A percentile compares a stretch with the other conserved stretches of the same genome.
phyloP scores from a whole-genome alignment of 2,329 filamentous ascomycete species.

The Alternaria dauci region DNA sequence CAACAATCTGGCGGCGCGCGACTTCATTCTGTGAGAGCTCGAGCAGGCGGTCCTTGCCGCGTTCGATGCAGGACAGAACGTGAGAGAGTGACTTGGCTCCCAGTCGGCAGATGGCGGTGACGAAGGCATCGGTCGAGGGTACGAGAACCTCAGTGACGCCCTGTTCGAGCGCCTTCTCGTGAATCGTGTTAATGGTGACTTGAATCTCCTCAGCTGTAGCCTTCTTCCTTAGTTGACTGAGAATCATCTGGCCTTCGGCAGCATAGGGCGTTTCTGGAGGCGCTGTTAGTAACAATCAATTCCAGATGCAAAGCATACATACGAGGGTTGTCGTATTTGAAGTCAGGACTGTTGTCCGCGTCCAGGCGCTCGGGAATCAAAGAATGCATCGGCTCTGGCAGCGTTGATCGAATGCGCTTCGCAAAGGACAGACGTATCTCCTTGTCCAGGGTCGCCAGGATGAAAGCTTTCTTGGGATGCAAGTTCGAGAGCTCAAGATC shows the following conservation, averaged over 20 bases:
- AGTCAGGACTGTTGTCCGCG: conserved; percentile 91
- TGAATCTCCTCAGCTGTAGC: conserved; percentile 87
- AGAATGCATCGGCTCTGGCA: conserved; percentile 81
- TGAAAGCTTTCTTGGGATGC: conserved; percentile 92
- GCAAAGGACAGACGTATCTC: conserved; percentile 97
- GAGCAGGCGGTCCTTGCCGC: conserved; percentile 87
- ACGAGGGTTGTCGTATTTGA: conserved; percentile 85
- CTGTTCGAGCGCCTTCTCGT: conserved; percentile 75
- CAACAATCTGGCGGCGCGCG: conserved; percentile 86
- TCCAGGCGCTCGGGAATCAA: conserved; percentile 89
- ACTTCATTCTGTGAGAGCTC: conserved; percentile 76
- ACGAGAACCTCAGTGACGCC: conserved; percentile 78
- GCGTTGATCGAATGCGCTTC: conserved; percentile 91
- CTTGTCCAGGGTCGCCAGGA: conserved; percentile 89
- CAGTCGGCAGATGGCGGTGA: conserved; percentile 91
- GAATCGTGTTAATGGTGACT: conserved; percentile 79
- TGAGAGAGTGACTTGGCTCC: conserved; percentile 96
- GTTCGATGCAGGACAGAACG: conserved; percentile 93
- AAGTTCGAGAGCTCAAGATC: conserved; percentile 79
- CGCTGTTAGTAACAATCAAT: conserved; percentile 2
- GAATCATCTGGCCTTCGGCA: conserved; percentile 82
- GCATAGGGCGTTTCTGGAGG: conserved; percentile 77
- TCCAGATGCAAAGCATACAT: conserved; percentile 46
- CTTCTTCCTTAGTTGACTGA: conserved; percentile 81
- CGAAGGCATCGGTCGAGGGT: conserved; percentile 89